These are phyloP conservation scores for Eimeria necatrix DNA, from an alignment of 169 alveolate species.

Conservation along the genomic window DNA sequence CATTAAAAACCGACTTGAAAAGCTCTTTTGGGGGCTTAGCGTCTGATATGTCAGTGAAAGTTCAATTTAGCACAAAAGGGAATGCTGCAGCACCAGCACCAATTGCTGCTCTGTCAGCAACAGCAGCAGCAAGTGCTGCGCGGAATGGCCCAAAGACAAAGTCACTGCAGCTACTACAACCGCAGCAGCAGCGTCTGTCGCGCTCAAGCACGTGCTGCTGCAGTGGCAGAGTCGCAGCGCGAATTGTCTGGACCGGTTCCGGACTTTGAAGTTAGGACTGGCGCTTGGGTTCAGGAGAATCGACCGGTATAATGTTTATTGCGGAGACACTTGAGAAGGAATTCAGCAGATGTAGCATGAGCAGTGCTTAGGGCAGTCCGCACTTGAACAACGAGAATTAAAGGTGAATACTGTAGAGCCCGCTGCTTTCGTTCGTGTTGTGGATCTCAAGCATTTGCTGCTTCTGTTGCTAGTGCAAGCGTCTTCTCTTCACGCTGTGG, in stretches of 20 bases:
- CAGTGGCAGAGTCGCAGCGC: background rate
- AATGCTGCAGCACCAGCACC: conserved; percentile 17
- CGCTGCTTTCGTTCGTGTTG: background rate
- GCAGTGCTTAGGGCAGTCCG: background rate
- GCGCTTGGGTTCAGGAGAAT: too few relatives aligned
- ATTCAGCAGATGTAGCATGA: background rate
- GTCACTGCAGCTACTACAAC: background rate
- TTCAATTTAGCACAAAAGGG: background rate
- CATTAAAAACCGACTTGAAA: conserved; percentile 34
- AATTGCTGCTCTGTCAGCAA: conserved; percentile 22
- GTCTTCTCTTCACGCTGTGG: too few relatives aligned
- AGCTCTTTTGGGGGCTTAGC: conserved; percentile 62
- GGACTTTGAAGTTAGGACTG: too few relatives aligned
- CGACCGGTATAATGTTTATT: background rate
- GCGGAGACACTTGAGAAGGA: background rate
- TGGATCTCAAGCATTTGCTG: background rate
- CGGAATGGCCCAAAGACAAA: too few relatives aligned
- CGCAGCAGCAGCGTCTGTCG: background rate
- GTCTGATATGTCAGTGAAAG: background rate
- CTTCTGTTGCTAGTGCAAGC: background rate
- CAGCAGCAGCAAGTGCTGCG: background rate
- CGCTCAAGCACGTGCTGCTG: background rate
- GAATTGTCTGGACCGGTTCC: background rate
- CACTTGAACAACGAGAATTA: background rate
- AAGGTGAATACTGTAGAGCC: background rate